Conservation (phyloP, 768 basidiomycete species). For the Floccularia luteovirens region DNA sequence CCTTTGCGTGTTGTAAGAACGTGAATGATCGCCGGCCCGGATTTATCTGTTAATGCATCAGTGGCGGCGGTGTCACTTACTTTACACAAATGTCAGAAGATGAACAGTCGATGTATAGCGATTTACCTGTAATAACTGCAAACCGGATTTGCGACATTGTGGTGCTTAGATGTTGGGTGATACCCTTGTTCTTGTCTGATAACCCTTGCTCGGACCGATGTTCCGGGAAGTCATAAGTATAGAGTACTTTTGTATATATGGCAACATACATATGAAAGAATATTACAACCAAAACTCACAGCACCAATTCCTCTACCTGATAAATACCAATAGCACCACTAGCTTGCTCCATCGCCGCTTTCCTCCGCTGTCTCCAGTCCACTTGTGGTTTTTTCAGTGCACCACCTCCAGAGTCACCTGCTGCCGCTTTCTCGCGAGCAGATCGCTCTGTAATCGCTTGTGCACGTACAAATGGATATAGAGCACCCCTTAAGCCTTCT, state of each 20-base stretch:
- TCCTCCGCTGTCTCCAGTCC: conserved; percentile 49
- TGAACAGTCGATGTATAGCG: not conserved
- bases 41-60: conserved; percentile 46
- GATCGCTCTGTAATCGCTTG: conserved; percentile 33
- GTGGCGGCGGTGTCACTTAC: conserved; percentile 67
- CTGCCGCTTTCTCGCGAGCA: conserved; percentile 15
- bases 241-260: not conserved
- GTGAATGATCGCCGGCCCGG: conserved; percentile 55
- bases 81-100: conserved; percentile 13
- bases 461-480: conserved; percentile 55
- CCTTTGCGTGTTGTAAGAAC: conserved; percentile 27
- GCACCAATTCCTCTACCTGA: conserved; percentile 61
- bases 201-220: too few species aligned
- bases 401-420: conserved; percentile 9
- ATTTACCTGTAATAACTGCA: not conserved
- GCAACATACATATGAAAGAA: not conserved
- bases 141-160: conserved; percentile 1
- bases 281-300: conserved; percentile 22
- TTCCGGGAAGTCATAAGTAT: conserved; percentile 3
- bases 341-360: conserved; percentile 43
- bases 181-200: too few species aligned
- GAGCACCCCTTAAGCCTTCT: conserved; percentile 49
- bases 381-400: conserved; percentile 13
- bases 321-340: conserved; percentile 56
- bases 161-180: too few species aligned